Percentiles rank a stretch among this genome's conserved stretches.
Conservation (phyloP, 345 rosid genomes). For the Populus euphratica region DNA sequence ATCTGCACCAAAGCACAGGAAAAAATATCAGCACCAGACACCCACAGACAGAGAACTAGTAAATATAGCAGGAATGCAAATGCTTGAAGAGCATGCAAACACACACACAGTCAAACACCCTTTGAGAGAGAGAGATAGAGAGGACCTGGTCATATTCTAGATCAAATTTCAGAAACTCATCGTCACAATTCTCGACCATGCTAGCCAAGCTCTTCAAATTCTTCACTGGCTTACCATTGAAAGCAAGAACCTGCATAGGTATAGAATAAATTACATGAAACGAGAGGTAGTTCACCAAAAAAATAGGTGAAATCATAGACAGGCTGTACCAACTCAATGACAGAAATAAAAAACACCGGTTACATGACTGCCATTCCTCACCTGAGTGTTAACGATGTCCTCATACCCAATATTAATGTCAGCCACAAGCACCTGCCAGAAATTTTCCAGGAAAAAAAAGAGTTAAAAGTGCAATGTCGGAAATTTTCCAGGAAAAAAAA, state of each 20-base stretch:
- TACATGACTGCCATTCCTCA: not conserved
- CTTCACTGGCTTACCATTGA: constrained; percentile 81
- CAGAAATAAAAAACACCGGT: not conserved
- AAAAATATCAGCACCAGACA: not conserved
- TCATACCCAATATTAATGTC: constrained; percentile 94
- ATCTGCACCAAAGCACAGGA: constrained; percentile 39
- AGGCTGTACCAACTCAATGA: not conserved
- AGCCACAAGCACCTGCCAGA: constrained; percentile 81
- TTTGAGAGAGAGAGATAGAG: constrained; percentile 2
- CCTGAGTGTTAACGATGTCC: constrained; percentile 98
- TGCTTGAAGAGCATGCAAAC: not conserved
- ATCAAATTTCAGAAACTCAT: constrained; percentile 75
- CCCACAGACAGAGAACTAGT: not conserved
- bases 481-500: too few species aligned
- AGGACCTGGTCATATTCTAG: constrained; percentile 89
- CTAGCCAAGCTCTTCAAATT: constrained; percentile 75
- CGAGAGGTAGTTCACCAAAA: not conserved
- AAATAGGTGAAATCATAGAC: not conserved
- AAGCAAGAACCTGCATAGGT: constrained; percentile 63
- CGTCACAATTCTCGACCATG: constrained; percentile 83
- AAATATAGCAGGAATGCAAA: not conserved
- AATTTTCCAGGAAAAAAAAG: not conserved
- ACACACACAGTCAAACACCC: not conserved
- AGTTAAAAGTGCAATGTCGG: not conserved
- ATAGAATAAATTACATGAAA: not conserved